Conservation (phyloP, 345 rosid genomes). For the Acer campestre region DNA sequence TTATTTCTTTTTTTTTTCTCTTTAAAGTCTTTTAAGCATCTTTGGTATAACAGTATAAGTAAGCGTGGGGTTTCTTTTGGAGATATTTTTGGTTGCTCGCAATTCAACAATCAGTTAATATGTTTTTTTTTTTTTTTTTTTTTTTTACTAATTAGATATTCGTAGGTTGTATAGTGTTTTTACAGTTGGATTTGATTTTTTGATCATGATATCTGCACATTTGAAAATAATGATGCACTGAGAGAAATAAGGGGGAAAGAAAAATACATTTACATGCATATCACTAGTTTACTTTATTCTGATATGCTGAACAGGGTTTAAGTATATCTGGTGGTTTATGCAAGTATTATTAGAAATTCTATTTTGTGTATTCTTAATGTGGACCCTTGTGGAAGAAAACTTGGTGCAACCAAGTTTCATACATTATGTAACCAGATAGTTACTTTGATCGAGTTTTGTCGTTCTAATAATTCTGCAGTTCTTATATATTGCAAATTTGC, state of each 20-base stretch:
- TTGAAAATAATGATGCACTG: background rate
- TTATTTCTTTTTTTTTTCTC: too few relatives aligned
- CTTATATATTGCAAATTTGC: background rate
- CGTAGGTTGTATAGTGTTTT: background rate
- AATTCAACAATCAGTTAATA: background rate
- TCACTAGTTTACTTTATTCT: background rate
- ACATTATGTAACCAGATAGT: background rate
- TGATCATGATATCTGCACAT: background rate
- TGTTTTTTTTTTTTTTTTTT: background rate
- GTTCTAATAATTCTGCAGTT: background rate
- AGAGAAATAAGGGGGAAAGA: background rate
- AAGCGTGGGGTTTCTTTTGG: background rate
- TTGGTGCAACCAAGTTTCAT: background rate
- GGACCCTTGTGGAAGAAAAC: background rate
- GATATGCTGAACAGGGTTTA: background rate
- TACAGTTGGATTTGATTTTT: background rate
- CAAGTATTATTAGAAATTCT: background rate
- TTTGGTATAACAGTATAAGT: background rate
- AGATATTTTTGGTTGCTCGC: background rate
- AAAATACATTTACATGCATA: background rate
- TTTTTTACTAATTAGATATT: background rate
- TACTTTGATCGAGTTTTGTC: background rate
- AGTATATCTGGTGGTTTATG: background rate
- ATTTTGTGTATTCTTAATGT: background rate
- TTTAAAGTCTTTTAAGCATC: background rate